Evolutionary conservation across 1,284 basidiomycete species (phyloP), one percentile per base, ranked within the genome.

Genomic region (Phenoliferia sp.): DNA sequence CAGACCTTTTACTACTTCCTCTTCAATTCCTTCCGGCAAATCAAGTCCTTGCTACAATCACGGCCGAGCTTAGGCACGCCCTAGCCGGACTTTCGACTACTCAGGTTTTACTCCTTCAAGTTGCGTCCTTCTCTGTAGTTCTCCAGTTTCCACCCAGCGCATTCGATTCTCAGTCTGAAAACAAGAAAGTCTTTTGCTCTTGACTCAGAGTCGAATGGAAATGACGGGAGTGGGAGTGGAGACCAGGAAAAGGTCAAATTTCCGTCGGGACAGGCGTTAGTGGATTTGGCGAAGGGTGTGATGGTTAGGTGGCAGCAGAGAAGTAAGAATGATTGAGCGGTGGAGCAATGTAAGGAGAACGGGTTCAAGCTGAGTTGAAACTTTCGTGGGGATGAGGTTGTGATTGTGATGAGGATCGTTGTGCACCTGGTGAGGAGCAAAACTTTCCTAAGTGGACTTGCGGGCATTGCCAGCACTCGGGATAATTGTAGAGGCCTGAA

Each of bases 101-200:
- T 3, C 69, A 70, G 35, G 33, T 70, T 28, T 44, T 59, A 3
- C 61, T 67, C 59, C 55, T n/a, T n/a, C n/a, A n/a, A n/a, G n/a
- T 67, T 33, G 35, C 58, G n/a, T 35, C 62, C 22, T 61, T 64
- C 26, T 29, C 26, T 2, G 63, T 70, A 35, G 3, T 4, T 2
- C 56, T 65, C 61, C 63, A 67, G 31, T n/a, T 35, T 3, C 33
- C 63, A 3, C 61, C 61, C 5, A 57, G 34, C 55, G 55, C 55
- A 22, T 34, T 33, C 10, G n/a, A 9, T 57, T 57, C 55, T 15
- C 17, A 6, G 31, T 33, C 31, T 15, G 16, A 16, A 31, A 22
- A n/a, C 55, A 57, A 33, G 55, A 57, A 32, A 28, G 32, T 22
- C 32, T 33, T 22, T 12, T 6, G 3, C 55, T 57, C 55, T 26